A percentile compares a stretch with the other conserved stretches of the same genome.
Conservation (phyloP, 1,284 basidiomycete genomes). For the Singerocomus inundabilis region DNA sequence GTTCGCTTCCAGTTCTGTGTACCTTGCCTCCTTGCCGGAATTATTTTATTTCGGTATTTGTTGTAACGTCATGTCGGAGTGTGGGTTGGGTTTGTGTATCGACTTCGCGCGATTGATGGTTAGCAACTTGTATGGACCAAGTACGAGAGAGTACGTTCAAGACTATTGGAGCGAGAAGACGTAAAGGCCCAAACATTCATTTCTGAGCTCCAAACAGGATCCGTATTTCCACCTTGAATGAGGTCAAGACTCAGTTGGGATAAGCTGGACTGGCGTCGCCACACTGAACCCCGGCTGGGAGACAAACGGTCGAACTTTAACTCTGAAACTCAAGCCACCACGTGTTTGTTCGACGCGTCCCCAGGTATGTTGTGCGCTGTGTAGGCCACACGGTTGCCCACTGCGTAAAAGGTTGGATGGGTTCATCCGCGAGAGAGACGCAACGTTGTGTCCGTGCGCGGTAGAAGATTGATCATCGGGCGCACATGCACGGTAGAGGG, state of each 20-base stretch:
- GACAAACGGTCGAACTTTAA: slow-evolving; percentile 23
- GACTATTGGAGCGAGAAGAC: slow-evolving; percentile 6
- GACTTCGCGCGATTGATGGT: neutral
- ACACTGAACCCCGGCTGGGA: neutral
- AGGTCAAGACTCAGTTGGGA: slow-evolving; percentile 18
- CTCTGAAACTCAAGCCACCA: slow-evolving; percentile 7
- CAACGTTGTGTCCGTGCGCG: slow-evolving; percentile 28
- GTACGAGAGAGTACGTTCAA: neutral
- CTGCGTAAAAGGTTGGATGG: slow-evolving; percentile 2
- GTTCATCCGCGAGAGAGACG: slow-evolving; percentile 12
- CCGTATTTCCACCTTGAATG: slow-evolving; percentile 4
- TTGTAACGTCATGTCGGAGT: slow-evolving; percentile 11
- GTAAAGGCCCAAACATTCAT: slow-evolving; percentile 21
- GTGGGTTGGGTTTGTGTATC: neutral
- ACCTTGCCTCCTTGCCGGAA: slow-evolving; percentile 3
- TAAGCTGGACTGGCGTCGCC: slow-evolving; percentile 16
- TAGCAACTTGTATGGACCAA: too few species aligned
- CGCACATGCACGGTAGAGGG: slow-evolving; percentile 13
- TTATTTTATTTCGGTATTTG: slow-evolving; percentile 32
- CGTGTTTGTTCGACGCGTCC: slow-evolving; percentile 2
- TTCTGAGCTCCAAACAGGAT: slow-evolving; percentile 11
- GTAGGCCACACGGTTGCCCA: neutral
- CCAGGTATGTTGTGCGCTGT: neutral
- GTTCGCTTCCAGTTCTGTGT: slow-evolving; percentile 6
- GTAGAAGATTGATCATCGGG: slow-evolving; percentile 32